Conservation (phyloP, 495 filamentous ascomycete genomes). For the Umbilicaria muhlenbergii region DNA sequence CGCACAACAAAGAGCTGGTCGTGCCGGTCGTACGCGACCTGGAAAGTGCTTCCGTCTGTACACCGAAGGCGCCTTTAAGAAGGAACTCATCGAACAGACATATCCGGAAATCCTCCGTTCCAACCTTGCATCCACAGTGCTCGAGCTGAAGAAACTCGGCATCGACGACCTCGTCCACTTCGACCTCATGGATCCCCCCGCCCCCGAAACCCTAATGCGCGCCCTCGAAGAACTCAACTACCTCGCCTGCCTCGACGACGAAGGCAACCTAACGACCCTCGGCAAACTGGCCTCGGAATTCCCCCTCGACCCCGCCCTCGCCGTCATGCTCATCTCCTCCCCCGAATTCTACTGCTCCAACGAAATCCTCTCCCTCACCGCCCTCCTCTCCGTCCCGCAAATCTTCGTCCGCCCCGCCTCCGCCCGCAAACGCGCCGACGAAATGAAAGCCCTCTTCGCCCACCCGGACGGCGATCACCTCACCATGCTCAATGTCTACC, state of each 20-base stretch:
- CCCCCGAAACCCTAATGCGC: constrained; percentile 96
- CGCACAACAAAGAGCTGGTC: constrained; percentile 94
- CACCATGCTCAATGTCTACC: constrained; percentile 93
- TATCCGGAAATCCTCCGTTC: constrained; percentile 92
- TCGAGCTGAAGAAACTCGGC: constrained; percentile 95
- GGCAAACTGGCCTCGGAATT: constrained; percentile 88
- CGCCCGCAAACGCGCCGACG: constrained; percentile 81
- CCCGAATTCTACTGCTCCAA: constrained; percentile 99
- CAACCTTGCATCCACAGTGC: constrained; percentile 83
- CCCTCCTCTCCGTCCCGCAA: constrained; percentile 86
- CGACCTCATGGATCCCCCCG: constrained; percentile 96
- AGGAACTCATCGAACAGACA: constrained; percentile 92
- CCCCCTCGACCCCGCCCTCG: constrained; percentile 84
- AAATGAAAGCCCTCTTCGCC: constrained; percentile 90
- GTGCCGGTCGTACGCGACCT: constrained; percentile 93
- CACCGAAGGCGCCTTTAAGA: constrained; percentile 92
- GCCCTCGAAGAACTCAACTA: constrained; percentile 97
- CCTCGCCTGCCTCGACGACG: constrained; percentile 89
- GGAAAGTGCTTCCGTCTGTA: constrained; percentile 98
- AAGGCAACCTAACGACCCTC: constrained; percentile 74
- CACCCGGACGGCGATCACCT: constrained; percentile 91
- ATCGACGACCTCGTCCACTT: constrained; percentile 95
- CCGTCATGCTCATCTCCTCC: constrained; percentile 94
- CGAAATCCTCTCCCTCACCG: constrained; percentile 89
- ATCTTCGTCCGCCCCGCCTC: constrained; percentile 80